A percentile compares a stretch with the other conserved stretches of the same genome.
These are phyloP conservation scores for Miscanthus lutarioriparius DNA, from an alignment of 176 grass and related monocot species.

Conservation along the genomic window DNA sequence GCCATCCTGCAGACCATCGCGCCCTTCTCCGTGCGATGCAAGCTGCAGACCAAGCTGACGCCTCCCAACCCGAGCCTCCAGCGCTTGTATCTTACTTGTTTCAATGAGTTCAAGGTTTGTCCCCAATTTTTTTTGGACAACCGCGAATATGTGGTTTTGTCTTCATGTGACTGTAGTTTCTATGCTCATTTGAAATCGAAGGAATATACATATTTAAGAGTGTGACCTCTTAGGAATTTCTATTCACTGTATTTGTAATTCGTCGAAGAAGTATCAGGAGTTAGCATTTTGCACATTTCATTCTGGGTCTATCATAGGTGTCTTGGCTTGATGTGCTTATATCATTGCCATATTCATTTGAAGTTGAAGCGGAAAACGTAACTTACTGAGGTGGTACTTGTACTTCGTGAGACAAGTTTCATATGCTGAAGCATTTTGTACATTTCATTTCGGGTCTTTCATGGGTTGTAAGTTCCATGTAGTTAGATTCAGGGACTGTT, in stretches of 20 bases:
- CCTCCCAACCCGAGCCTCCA: conserved; percentile 55
- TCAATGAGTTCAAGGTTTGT: conserved; percentile 75
- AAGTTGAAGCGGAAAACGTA: conserved; percentile 30
- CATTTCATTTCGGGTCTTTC: not conserved
- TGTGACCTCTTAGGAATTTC: not conserved
- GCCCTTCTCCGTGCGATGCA: conserved; percentile 89
- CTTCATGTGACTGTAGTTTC: not conserved
- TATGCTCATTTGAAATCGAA: conserved; percentile 27
- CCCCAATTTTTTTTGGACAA: conserved; percentile 5
- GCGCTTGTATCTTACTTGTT: conserved; percentile 71
- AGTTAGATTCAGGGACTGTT: not conserved
- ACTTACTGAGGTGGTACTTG: not conserved
- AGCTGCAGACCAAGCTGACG: conserved; percentile 66
- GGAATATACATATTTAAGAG: not conserved
- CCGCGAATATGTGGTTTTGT: not conserved
- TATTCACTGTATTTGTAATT: not conserved
- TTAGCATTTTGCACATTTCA: conserved; percentile 3
- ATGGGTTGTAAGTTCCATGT: not conserved
- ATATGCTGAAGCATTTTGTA: not conserved
- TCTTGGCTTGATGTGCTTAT: not conserved
- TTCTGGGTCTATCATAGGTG: not conserved
- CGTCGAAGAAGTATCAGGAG: not conserved
- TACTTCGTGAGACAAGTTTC: not conserved
- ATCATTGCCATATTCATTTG: not conserved
- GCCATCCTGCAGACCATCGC: conserved; percentile 85